Evolutionary conservation across 495 filamentous ascomycete species (phyloP), one percentile per base, ranked within the genome.

Genomic region (Penicillium cinerascens): DNA sequence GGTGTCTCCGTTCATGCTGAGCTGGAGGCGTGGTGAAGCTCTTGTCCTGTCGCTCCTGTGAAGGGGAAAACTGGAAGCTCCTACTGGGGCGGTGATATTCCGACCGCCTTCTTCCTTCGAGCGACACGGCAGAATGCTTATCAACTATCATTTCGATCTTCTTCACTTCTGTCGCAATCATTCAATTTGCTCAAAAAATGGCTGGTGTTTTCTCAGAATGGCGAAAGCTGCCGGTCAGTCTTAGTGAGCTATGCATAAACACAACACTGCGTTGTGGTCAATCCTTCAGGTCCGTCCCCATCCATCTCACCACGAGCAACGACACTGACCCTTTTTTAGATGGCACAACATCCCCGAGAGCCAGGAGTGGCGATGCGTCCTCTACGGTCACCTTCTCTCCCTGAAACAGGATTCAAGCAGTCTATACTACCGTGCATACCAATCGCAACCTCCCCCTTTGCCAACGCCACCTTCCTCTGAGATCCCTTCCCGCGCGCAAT

Each of bases 181-280:
- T 23, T 23, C 33, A 11, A 27, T 26, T 2, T 37, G 18, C 25
- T 16, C 1, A 9, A 27, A 73, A 66, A 56, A 66, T 73, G 37
- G 44, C 55, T 17, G 49, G 56, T 20, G 63, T 65, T 33, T 61
- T 79, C 26, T 73, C 81, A 18, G 86, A 88, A 56, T 96, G 91
- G 90, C 80, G 79, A 41, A 91, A 87, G 72, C 77, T 96, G 49
- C 88, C 91, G 35, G 71, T 96, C 40, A 87, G 79, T 54, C 72
- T 95, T 22, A 77, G 81, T 23, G 92, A 97, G 65, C 80, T 97
- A 25, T 95, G 89, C 55, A 87, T 97, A 49, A 87, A 95, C 60
- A 97, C 92, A 0, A 95, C 90, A 0, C 74, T 97, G 15, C 84
- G 90, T 44, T 96, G 91, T 65, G 92, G 92, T 17, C 92, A 97